Base-by-base conservation (phyloP, 805 yeast genomes). In the Priceomyces carsonii region DNA sequence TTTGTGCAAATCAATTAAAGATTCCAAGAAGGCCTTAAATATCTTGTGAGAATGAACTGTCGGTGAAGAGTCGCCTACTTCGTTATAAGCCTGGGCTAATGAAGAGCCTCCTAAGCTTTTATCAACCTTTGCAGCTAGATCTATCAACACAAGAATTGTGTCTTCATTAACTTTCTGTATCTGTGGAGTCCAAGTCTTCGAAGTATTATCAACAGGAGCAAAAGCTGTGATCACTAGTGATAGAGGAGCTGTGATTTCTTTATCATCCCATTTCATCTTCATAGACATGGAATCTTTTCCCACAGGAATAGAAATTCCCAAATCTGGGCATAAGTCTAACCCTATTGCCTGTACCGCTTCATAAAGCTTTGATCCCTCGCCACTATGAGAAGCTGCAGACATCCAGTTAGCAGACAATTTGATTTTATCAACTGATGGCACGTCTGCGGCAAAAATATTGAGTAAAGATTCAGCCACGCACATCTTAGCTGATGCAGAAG, bases 251-350 rank as follows among this genome's bases (percentile, higher is more conserved):
- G 93, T 81, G 27, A 93, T 98, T 62, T 88, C 95, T 52, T 83
- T 86, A 45, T 80, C 78, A 32, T 75, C 86, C 99, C 99, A 93
- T 54, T 84, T 82, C 98, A 93, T 93, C 69, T 89, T 88, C 99
- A 93, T 91, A 15, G 98, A 89, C 96, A 93, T 89, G 22, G 97
- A 89, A 63, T 93, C 99, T 68, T 93, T 93, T 48, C 99, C 99
- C 23, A 93, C 99, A 9, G 99, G 99, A 39, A 93, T 88, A 14
- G 95, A 75, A 43, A 93, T 67, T 28, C 95, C 97, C 47, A 93
- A 75, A 40, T 78, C 91, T 15, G 98, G 97, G 66, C 99, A 93
- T 51, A 95, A 73, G 46, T 88, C 97, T 55, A 90, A 58, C 48
- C 97, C 96, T 53, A 93, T 80, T 4, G 98, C 98, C 64, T 89